Conservation (phyloP, 768 basidiomycete species). For the Amanita fuliginea region DNA sequence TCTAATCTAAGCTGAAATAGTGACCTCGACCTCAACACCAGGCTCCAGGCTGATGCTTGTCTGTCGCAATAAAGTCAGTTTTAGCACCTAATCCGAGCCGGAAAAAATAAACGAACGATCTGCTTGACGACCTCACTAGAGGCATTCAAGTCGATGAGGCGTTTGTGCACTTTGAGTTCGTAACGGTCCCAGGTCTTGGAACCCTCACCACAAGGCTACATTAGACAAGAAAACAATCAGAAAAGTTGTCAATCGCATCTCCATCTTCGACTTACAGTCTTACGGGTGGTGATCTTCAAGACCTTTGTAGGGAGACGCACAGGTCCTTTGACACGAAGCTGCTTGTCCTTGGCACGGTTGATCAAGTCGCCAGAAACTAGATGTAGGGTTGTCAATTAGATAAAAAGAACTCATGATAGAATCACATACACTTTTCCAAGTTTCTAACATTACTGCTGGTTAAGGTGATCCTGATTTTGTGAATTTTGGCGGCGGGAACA, state of each 20-base stretch:
- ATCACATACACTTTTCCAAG: conserved; percentile 83
- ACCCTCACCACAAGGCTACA: conserved; percentile 97
- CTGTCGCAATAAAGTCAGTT: conserved; percentile 27
- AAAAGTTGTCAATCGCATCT: not conserved
- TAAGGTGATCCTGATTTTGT: conserved; percentile 99
- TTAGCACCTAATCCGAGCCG: not conserved
- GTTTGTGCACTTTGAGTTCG: conserved; percentile 99
- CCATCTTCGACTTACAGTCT: conserved; percentile 54
- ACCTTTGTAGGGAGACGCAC: conserved; percentile 98
- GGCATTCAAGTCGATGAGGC: conserved; percentile 97
- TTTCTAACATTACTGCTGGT: conserved; percentile 97
- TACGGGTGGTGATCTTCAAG: conserved; percentile 98
- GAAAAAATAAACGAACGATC: conserved; percentile 57
- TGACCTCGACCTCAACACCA: conserved; percentile 98
- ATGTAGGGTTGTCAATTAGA: not conserved
- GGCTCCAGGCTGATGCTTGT: conserved; percentile 98
- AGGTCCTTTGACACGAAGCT: conserved; percentile 97
- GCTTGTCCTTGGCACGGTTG: conserved; percentile 99
- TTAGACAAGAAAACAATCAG: not conserved
- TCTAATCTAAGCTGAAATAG: conserved; percentile 67
- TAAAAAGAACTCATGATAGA: conserved; percentile 12
- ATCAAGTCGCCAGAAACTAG: conserved; percentile 92
- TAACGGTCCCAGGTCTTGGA: conserved; percentile 99
- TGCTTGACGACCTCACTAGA: conserved; percentile 99
- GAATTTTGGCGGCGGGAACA: conserved; percentile 82